A percentile compares a stretch with the other conserved stretches of the same genome.
These are phyloP conservation scores for Rhodotorula sp. DNA, from an alignment of 1,284 basidiomycete genomes.

Conservation along the genomic window DNA sequence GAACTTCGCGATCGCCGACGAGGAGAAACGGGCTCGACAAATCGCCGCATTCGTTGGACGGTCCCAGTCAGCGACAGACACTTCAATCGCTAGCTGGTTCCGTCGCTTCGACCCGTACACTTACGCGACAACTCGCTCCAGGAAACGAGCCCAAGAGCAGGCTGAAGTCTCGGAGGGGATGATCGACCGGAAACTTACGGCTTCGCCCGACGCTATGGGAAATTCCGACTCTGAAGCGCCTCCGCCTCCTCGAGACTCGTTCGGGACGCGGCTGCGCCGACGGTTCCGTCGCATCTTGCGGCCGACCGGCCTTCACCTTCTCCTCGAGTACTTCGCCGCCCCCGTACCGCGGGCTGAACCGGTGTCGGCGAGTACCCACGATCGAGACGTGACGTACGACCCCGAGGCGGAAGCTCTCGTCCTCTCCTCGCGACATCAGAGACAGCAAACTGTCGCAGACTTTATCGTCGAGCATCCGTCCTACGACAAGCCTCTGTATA, in stretches of 20 bases:
- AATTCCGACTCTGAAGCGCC: too few species aligned
- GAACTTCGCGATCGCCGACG: slow-evolving; percentile 90
- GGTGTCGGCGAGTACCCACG: not conserved
- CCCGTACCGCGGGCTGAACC: not conserved
- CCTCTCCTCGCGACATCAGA: slow-evolving; percentile 54
- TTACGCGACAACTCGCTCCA: slow-evolving; percentile 54
- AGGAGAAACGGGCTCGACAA: slow-evolving; percentile 68
- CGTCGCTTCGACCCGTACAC: slow-evolving; percentile 83
- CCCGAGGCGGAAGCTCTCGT: not conserved
- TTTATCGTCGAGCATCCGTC: slow-evolving; percentile 86
- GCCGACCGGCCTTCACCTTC: not conserved
- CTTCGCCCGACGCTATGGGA: slow-evolving; percentile 5
- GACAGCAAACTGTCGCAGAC: slow-evolving; percentile 57
- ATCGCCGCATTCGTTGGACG: slow-evolving; percentile 59
- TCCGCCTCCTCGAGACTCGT: not conserved
- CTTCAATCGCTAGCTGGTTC: slow-evolving; percentile 63
- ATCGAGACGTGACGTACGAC: slow-evolving; percentile 12
- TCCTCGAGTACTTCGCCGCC: not conserved
- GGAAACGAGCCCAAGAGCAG: not conserved
- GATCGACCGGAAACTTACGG: slow-evolving; percentile 2
- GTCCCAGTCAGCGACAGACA: slow-evolving; percentile 46
- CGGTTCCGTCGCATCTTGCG: not conserved
- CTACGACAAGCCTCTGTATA: slow-evolving; percentile 87
- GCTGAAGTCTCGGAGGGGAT: not conserved
- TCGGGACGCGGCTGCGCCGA: not conserved